These are phyloP conservation scores for Yamadazyma dushanensis DNA, from an alignment of 1,139 yeast species.

Conservation along the genomic window DNA sequence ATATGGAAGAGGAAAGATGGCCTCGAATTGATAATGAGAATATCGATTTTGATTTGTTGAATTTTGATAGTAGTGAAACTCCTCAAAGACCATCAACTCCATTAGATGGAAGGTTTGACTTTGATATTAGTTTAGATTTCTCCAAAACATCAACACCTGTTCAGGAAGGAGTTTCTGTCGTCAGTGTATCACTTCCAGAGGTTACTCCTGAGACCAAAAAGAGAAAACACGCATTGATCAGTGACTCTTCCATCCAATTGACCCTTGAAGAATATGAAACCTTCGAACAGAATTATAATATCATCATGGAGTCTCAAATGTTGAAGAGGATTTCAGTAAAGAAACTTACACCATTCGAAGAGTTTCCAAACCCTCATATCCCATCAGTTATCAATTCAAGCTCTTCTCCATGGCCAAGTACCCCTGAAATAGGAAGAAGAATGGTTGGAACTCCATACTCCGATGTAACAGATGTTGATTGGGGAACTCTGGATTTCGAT, in stretches of 20 bases:
- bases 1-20: background rate
- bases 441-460: background rate
- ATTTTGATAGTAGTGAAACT: background rate
- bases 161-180: too few relatives aligned
- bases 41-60: background rate
- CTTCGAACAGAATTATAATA: constrained; percentile 9
- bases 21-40: background rate
- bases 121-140: constrained; percentile 4
- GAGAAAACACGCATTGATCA: background rate
- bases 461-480: background rate
- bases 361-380: background rate
- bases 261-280: background rate
- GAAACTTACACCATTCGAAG: background rate
- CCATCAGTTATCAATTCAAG: too few relatives aligned
- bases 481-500: constrained; percentile 1
- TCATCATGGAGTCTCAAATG: constrained; percentile 6
- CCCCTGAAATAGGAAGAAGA: constrained; percentile 20
- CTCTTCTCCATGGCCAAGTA: constrained; percentile 4
- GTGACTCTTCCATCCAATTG: background rate
- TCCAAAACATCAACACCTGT: too few relatives aligned
- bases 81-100: background rate
- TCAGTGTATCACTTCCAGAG: too few relatives aligned
- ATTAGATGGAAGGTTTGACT: background rate
- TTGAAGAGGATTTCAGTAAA: background rate
- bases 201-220: too few relatives aligned